Evolutionary conservation across 768 basidiomycete genomes (phyloP), one percentile per base, ranked within the genome.

Genomic region (Mycena crocata): DNA sequence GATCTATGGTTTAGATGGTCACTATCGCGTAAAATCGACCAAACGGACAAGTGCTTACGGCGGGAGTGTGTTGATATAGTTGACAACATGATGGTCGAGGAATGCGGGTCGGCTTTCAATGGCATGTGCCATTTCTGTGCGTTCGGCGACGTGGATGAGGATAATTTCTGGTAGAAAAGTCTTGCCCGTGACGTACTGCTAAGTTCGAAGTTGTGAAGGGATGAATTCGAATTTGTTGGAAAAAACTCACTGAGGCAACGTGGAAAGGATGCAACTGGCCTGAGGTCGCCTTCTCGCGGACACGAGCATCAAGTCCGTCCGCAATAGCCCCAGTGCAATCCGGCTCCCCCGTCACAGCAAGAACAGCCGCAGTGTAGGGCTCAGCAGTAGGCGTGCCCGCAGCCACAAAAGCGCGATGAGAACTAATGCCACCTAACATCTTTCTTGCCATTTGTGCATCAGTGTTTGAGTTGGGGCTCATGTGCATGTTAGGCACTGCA

Each of bases 111-210:
- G 61, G 19, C 62, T 42, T 45, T 64, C 67, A 28, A 68, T 30
- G 26, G 62, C 51, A n/a, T 63, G 32, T n/a, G 62, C 67, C 67
- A 68, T 68, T 28, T 68, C 67, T 12, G 45, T 49, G 35, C 62
- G 67, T 31, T 68, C 67, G 17, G 62, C 67, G 21, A 51, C 19
- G 31, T 57, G n/a, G 40, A 26, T 64, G 28, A 68, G 34, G 56
- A 68, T 50, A 4, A 49, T 30, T 15, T 64, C 24, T 7, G 28
- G 44, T 13, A 64, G 23, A n/a, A 64, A 19, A 1, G 54, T 64
- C 40, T 64, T 64, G 13, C 14, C 59, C 19, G 57, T 32, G 8
- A 57, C 48, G 37, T 51, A 57, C 57, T 56, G 45, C 19, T 3
- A 23, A 19, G 40, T n/a, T 37, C 34, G n/a, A 21, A 19, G 26